A percentile compares a stretch with the other conserved stretches of the same genome.
Conservation (phyloP, 768 basidiomycete species). For the Agrocybe praecox region DNA sequence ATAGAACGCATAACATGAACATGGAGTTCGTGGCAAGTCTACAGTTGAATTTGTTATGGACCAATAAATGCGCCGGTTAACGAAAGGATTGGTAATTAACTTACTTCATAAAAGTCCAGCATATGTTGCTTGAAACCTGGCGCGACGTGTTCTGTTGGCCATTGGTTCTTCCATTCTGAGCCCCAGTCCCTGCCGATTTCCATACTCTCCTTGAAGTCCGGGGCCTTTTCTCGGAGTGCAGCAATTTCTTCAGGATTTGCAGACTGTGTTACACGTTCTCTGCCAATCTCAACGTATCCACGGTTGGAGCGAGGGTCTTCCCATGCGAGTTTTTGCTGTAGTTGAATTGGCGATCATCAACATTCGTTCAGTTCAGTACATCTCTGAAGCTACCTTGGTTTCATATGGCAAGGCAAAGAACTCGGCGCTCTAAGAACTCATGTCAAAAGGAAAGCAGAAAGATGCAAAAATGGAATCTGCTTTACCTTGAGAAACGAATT, state of each 20-base stretch:
- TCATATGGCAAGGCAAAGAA: slow-evolving; percentile 72
- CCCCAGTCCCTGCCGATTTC: slow-evolving; percentile 91
- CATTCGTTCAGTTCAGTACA: background rate
- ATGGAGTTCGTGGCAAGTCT: slow-evolving; percentile 81
- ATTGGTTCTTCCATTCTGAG: slow-evolving; percentile 73
- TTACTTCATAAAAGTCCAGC: slow-evolving; percentile 73
- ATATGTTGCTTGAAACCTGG: slow-evolving; percentile 74
- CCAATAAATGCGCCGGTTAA: slow-evolving; percentile 2
- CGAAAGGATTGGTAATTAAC: slow-evolving; percentile 9
- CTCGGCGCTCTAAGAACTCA: slow-evolving; percentile 62
- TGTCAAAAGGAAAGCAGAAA: slow-evolving; percentile 3
- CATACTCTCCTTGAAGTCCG: slow-evolving; percentile 85
- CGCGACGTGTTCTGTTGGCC: slow-evolving; percentile 66
- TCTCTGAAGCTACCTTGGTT: slow-evolving; percentile 49
- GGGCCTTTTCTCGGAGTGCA: slow-evolving; percentile 68
- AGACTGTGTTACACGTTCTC: slow-evolving; percentile 82
- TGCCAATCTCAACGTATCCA: slow-evolving; percentile 79
- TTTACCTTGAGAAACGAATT: slow-evolving; percentile 67
- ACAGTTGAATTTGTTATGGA: slow-evolving; percentile 12
- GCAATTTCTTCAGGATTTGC: slow-evolving; percentile 74
- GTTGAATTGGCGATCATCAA: background rate
- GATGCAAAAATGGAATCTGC: background rate
- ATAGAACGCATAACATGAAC: slow-evolving; percentile 81
- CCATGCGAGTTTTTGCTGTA: slow-evolving; percentile 70
- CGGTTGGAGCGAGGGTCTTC: slow-evolving; percentile 85